Evolutionary conservation across 2,329 filamentous ascomycete species (phyloP).

Genomic region (Lithohypha guttulata): DNA sequence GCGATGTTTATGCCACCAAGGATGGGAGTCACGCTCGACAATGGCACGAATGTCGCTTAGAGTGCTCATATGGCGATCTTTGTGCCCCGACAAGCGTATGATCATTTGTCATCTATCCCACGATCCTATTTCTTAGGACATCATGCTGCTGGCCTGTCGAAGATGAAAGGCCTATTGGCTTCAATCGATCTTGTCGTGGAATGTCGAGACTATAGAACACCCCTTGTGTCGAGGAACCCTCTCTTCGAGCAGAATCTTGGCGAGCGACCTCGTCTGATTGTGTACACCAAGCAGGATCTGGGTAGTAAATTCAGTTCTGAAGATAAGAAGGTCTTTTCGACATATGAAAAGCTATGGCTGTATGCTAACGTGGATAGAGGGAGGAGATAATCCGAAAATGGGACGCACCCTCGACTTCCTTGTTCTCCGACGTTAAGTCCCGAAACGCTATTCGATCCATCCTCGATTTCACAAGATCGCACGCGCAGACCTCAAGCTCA

Average conservation of each 20-base stretch:
- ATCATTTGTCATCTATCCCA: conserved; percentile 61
- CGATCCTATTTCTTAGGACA: conserved; percentile 93
- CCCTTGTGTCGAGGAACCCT: conserved; percentile 80
- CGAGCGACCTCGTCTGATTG: conserved; percentile 62
- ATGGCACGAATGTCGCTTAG: too few species aligned
- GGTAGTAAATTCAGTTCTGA: conserved; percentile 37
- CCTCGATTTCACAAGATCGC: conserved; percentile 41
- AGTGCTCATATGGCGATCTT: conserved; percentile 51
- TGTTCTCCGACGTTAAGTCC: conserved; percentile 44
- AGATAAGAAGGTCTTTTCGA: conserved; percentile 24
- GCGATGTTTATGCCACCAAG: too few species aligned
- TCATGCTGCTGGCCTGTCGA: conserved; percentile 67
- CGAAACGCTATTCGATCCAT: conserved; percentile 36
- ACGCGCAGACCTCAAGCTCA: conserved; percentile 36
- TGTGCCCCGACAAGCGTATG: conserved; percentile 62
- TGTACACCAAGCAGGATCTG: conserved; percentile 86
- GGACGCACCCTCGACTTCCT: conserved; percentile 41
- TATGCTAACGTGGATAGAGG: conserved; percentile 25
- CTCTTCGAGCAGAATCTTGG: conserved; percentile 70
- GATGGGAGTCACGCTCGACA: too few species aligned
- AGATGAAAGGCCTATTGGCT: conserved; percentile 71
- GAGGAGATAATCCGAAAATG: conserved; percentile 44
- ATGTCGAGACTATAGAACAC: conserved; percentile 86
- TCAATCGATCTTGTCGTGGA: conserved; percentile 83
- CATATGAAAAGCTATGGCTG: conserved; percentile 23